phyloP scores from a whole-genome alignment of 2,329 filamentous ascomycete genomes.

The Bisporella sp. region DNA sequence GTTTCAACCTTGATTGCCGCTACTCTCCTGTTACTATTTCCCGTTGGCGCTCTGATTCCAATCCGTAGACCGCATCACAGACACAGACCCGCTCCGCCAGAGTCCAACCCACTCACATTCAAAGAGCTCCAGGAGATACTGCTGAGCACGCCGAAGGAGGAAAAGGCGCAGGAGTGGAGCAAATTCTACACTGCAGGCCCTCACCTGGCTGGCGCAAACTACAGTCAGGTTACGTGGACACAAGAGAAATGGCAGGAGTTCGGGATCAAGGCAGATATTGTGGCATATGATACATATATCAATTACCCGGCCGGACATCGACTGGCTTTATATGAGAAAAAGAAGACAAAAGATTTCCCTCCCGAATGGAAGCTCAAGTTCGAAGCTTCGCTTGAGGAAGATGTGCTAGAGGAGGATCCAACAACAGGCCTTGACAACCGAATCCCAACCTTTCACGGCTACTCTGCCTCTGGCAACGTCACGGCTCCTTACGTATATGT shows the following conservation, averaged over 20 bases:
- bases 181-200: conserved; percentile 70
- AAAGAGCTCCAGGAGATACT: conserved; percentile 50
- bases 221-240: conserved; percentile 67
- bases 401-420: conserved; percentile 74
- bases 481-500: conserved; percentile 82
- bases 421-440: conserved; percentile 66
- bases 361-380: conserved; percentile 59
- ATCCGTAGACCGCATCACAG: conserved; percentile 24
- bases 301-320: conserved; percentile 71
- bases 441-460: conserved; percentile 89
- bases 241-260: conserved; percentile 65
- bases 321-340: conserved; percentile 55
- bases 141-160: conserved; percentile 49
- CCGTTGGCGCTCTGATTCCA: conserved; percentile 34
- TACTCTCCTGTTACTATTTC: conserved; percentile 36
- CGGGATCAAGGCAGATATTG: conserved; percentile 57
- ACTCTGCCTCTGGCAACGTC: conserved; percentile 87
- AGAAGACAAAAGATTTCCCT: conserved; percentile 21
- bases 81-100: conserved; percentile 17
- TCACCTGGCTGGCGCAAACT: conserved; percentile 71
- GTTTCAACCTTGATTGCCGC: conserved; percentile 43
- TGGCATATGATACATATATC: conserved; percentile 68
- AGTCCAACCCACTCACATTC: conserved; percentile 29
- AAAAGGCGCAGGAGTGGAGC: conserved; percentile 63
- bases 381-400: conserved; percentile 76